Evolutionary conservation across 805 yeast species (phyloP), one percentile per base, ranked within the genome.

Genomic region (Wickerhamiella azymoides): DNA sequence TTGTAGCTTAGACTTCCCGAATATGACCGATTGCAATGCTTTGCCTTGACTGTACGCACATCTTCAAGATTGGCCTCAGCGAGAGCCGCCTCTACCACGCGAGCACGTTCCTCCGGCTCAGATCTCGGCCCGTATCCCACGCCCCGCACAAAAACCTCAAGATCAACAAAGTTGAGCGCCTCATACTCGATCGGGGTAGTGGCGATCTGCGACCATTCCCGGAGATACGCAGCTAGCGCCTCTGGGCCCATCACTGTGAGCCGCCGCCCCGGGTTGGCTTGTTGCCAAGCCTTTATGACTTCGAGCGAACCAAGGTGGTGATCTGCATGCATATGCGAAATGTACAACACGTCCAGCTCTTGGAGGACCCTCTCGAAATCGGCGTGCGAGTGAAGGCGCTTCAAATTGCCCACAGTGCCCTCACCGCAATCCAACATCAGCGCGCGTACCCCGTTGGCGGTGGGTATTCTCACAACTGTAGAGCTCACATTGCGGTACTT

Each of bases 241-340:
- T 81, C 77, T 1, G 97, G 97, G 0, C 79, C 70, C 1, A 86
- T 69, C 24, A 89, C 57, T 51, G 71, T 75, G 10, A 89, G 62
- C 17, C 60, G 57, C 35, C 39, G 35, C 33, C 21, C 46, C 14
- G 45, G 50, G 33, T 52, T 48, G 9, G 47, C 54, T 18, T 36
- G 19, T 6, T 50, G 43, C 94, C 96, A 88, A 51, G 75, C 76
- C 33, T 69, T 67, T 24, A 92, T 67, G 3, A 92, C 61, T 5
- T 84, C 72, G 8, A 81, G 64, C 5, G 83, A 68, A 0, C 99
- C 99, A 36, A 92, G 65, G 61, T 89, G 96, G 60, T 92, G 99
- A 60, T 92, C 99, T 0, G 97, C 98, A 62, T 92, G 99, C 54
- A 89, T 67, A 67, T 92, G 99, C 54, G 94, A 81, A 45, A 92